Evolutionary conservation across 2,329 filamentous ascomycete genomes (phyloP), one percentile per base, ranked within the genome.

Genomic region (Fonsecaea monophora): DNA sequence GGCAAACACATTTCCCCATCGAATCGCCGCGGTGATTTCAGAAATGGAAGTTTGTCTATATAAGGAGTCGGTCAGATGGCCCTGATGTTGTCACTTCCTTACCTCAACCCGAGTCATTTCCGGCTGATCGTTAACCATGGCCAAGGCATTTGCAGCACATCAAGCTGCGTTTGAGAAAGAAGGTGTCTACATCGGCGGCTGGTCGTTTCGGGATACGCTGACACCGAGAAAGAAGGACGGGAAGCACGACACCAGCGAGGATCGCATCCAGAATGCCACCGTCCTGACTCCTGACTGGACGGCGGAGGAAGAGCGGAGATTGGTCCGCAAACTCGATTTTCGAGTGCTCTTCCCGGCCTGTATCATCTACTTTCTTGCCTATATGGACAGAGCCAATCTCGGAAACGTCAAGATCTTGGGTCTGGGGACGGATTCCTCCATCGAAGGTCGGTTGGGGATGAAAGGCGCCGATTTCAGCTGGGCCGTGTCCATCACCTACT

Each of bases 401-500:
- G 68, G 68, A 18, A 67, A 70, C 53, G 58, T 68, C 37, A 64
- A 65, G 42, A 68, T 70, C 38, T 40, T 71, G 5, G 66, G 67
- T 18, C 55, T 60, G 18, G 68, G 66, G 15, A 64, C 54, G 3
- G 30, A 37, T 1, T 63, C 62, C 59, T 66, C 62, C 42, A 37
- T 71, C 50, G 35, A 64, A 42, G 38, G 21, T 4, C 50, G 45
- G n/a, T 60, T 71, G 21, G 53, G 60, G 30, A 66, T 71, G 10
- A 21, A 62, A 25, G 67, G 67, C 45, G 42, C 53, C 12, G 54
- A 70, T 12, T 71, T 71, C 64, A 71, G 70, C 53, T 71, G 70
- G 70, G 64, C 69, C 32, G 69, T 71, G 30, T 69, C 70, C 15
- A 67, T 71, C 45, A 62, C 68, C 38, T 71, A 69, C 56, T 70